Base-by-base conservation (phyloP, 495 filamentous ascomycete species). In the Neurospora sp. region DNA sequence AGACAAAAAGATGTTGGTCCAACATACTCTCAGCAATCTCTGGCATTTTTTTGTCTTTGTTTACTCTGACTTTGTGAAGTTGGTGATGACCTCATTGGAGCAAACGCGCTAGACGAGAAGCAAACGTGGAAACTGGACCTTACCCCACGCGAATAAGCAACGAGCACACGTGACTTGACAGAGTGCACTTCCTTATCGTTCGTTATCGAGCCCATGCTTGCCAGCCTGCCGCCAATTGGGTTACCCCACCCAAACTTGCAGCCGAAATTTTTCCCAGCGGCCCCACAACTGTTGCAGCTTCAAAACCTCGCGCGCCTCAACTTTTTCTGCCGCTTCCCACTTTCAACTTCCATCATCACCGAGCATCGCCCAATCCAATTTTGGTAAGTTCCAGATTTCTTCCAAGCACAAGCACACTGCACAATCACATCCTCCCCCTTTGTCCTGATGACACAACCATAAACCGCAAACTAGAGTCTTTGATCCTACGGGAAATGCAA, bases 401-500 rank as follows among this genome's bases (percentile, higher is more conserved):
- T 71, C 38, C 66, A 62, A 62, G 48, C 72, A 44, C 39, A 69
- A 7, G 39, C 73, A 70, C 39, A 48, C 69, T 69, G 62, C 73
- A 73, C 70, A 66, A 35, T 66, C 20, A 59, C 20, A 59, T 59
- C 23, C 20, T 14, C 41, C 59, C 23, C 72, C 72, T 38, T 73
- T 82, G 78, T 77, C 72, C 76, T 89, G 87, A 89, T 88, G 87
- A 89, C 83, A 89, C 73, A 69, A 81, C 87, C 90, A 66, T 88
- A 94, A 92, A 95, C 94, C 91, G 89, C 93, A 94, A 98, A 98
- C 95, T 98, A 98, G 95, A 98, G 95, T 98, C 95, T 98, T 98
- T 98, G 95, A 98, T 92, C 79, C 93, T 72, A 81, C 86, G 86
- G 92, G 91, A 89, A 48, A 93, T 97, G 96, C 95, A 97, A 95